These are phyloP conservation scores for Sideroxylon spinosum DNA, from an alignment of 179 eudicot genomes.

Conservation along the genomic window DNA sequence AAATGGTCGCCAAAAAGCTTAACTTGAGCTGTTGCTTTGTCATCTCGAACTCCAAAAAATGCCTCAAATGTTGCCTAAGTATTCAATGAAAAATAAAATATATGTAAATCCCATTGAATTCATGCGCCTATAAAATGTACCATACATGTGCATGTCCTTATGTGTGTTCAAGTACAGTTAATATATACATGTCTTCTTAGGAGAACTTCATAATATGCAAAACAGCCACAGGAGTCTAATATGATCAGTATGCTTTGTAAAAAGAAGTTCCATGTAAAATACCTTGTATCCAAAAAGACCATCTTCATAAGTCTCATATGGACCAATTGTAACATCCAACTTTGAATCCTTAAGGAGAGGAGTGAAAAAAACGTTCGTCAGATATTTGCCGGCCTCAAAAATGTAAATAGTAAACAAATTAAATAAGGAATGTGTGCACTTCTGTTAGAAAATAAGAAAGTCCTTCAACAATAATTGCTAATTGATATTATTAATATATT, in stretches of 20 bases:
- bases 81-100: not conserved
- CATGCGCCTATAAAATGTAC: not conserved
- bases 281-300: conserved; percentile 93
- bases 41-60: conserved; percentile 87
- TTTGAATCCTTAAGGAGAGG: conserved; percentile 66
- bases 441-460: too few species aligned
- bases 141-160: not conserved
- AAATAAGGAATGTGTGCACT: not conserved
- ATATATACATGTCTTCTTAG: not conserved
- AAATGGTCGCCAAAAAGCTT: conserved; percentile 81
- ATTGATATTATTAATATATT: too few species aligned
- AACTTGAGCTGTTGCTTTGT: conserved; percentile 72
- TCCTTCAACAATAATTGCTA: too few species aligned
- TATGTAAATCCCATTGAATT: not conserved
- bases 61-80: conserved; percentile 90
- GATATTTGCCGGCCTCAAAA: not conserved
- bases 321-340: conserved; percentile 94
- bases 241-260: not conserved
- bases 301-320: conserved; percentile 99
- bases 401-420: not conserved
- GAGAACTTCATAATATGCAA: not conserved
- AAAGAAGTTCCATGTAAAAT: conserved; percentile 6
- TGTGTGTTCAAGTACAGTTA: not conserved
- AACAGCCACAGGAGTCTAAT: not conserved
- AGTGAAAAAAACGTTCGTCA: conserved; percentile 11